Evolutionary conservation across 2,329 filamentous ascomycete genomes (phyloP).

Genomic region (Pezizomycotina sp.): DNA sequence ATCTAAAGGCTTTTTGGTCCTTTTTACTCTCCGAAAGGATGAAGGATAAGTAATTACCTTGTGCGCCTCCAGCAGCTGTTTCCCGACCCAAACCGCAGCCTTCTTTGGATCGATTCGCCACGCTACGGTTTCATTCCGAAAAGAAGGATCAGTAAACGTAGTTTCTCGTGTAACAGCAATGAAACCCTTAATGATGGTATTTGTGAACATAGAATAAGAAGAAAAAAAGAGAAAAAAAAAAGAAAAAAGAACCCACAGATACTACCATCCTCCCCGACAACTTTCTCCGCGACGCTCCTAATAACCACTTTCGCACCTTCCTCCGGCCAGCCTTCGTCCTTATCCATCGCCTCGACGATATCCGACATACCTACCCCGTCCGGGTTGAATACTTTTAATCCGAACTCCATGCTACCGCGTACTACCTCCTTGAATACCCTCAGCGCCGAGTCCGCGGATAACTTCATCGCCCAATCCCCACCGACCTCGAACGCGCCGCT

Average conservation of each 20-base stretch:
- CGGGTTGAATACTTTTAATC: too few species aligned
- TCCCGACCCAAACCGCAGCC: conserved; percentile 12
- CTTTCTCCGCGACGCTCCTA: conserved; percentile 6
- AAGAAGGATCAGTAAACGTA: too few species aligned
- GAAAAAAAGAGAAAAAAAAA: not conserved
- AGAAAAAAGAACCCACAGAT: conserved; percentile 4
- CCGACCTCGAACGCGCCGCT: conserved; percentile 19
- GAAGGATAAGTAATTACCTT: too few species aligned
- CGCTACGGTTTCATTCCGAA: too few species aligned
- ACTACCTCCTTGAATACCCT: conserved; percentile 1
- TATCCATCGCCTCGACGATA: conserved; percentile 6
- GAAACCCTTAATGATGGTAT: too few species aligned
- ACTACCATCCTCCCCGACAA: conserved; percentile 11
- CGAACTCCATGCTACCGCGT: not conserved
- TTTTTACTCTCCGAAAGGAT: too few species aligned
- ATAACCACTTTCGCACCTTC: conserved; percentile 12
- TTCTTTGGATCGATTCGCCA: conserved; percentile 7
- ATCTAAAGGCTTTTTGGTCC: too few species aligned
- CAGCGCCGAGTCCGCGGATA: conserved; percentile 7
- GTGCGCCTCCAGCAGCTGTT: too few species aligned
- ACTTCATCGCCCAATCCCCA: conserved; percentile 5
- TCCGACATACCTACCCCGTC: conserved; percentile 11
- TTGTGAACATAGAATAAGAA: too few species aligned
- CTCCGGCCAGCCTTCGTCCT: conserved; percentile 9
- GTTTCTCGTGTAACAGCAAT: too few species aligned